Conservation (phyloP, 176 grass and related monocot genomes). For the Coix lacrymajobi region DNA sequence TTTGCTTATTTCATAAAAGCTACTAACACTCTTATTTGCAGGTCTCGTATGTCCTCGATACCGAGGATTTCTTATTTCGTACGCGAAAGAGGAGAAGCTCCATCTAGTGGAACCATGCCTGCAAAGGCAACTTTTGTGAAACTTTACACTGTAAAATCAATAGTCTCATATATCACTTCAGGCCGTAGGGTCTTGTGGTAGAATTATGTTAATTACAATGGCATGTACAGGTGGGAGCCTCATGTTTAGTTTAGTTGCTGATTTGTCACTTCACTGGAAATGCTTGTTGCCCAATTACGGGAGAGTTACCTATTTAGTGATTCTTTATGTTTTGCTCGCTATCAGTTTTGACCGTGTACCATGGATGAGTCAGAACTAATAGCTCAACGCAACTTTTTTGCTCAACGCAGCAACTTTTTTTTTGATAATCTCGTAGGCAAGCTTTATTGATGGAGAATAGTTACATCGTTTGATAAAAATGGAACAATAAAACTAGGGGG, state of each 20-base stretch:
- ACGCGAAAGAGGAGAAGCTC: constrained; percentile 39
- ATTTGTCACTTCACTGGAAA: not conserved
- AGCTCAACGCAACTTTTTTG: not conserved
- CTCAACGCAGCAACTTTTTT: too few species aligned
- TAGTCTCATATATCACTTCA: constrained; percentile 54
- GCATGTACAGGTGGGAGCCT: not conserved
- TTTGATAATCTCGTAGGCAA: too few species aligned
- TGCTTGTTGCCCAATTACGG: not conserved
- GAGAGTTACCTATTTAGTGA: not conserved
- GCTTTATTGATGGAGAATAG: too few species aligned
- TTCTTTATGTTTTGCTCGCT: not conserved
- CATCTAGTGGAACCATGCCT: not conserved
- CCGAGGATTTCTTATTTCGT: constrained; percentile 86
- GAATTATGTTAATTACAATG: constrained; percentile 40
- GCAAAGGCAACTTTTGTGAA: constrained; percentile 26
- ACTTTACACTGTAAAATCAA: constrained; percentile 45
- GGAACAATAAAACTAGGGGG: too few species aligned
- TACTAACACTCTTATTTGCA: not conserved
- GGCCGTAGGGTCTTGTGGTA: constrained; percentile 31
- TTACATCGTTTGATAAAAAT: too few species aligned
- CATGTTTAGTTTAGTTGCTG: not conserved
- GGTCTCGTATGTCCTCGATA: constrained; percentile 90
- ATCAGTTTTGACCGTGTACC: not conserved
- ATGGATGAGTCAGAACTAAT: not conserved
- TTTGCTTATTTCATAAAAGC: not conserved